Percentiles rank a stretch among this genome's conserved stretches.
These are phyloP conservation scores for Calonectria henricotiae DNA, from an alignment of 2,329 filamentous ascomycete species.

Conservation along the genomic window DNA sequence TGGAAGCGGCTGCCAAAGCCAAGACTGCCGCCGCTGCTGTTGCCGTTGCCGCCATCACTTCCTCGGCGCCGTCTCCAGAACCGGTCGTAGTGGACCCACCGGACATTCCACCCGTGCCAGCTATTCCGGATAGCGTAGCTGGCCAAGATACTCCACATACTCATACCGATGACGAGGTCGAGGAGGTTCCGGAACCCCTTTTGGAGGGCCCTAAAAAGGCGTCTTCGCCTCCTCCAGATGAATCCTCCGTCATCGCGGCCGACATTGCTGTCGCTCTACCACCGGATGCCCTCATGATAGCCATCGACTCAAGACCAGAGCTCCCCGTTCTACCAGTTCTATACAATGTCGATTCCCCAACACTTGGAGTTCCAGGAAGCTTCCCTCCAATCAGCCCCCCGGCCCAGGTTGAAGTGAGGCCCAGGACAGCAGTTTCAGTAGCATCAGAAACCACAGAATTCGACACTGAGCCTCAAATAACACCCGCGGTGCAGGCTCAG, in stretches of 20 bases:
- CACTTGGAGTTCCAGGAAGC: slow-evolving; percentile 77
- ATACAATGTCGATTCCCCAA: slow-evolving; percentile 72
- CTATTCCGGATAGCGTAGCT: slow-evolving; percentile 42
- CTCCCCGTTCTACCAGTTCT: slow-evolving; percentile 34
- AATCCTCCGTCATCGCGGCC: slow-evolving; percentile 43
- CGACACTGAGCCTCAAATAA: slow-evolving; percentile 80
- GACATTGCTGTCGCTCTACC: slow-evolving; percentile 49
- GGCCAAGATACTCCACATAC: slow-evolving; percentile 36
- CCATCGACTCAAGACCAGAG: slow-evolving; percentile 38
- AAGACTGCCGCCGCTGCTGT: slow-evolving; percentile 56
- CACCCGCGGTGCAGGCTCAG: slow-evolving; percentile 62
- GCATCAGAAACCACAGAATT: slow-evolving; percentile 79
- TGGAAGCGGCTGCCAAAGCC: slow-evolving; percentile 64
- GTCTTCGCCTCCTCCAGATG: slow-evolving; percentile 45
- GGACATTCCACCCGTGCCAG: slow-evolving; percentile 47
- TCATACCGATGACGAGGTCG: slow-evolving; percentile 35
- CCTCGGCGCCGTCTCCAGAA: slow-evolving; percentile 44
- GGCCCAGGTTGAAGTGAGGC: slow-evolving; percentile 65
- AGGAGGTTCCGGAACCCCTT: slow-evolving; percentile 34
- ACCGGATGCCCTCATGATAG: slow-evolving; percentile 45
- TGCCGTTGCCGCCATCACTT: slow-evolving; percentile 41
- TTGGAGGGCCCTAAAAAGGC: slow-evolving; percentile 36
- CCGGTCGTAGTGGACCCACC: slow-evolving; percentile 36
- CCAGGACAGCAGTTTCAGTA: slow-evolving; percentile 73
- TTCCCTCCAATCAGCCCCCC: slow-evolving; percentile 66